Base-by-base conservation (phyloP, 2,329 filamentous ascomycete species). In the Malbranchea zuffiana region DNA sequence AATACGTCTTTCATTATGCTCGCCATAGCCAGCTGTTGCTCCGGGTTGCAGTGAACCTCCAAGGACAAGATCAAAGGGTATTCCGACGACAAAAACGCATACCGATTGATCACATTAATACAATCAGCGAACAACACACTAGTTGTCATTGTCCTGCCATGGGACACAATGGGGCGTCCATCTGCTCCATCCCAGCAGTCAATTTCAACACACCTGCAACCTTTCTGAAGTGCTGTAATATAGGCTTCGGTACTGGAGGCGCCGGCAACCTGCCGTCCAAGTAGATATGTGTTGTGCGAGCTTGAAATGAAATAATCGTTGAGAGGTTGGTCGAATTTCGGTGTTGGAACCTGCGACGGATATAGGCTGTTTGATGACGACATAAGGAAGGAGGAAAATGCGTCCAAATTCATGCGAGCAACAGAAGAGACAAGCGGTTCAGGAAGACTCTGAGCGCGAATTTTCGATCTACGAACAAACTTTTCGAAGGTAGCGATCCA, bases 231-330 rank as follows among this genome's bases (percentile, higher is more conserved):
- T 3, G 87, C 84, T 6, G 78, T 78, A 49, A 96, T 92, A 62
- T 98, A 98, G 28, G 86, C 86, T 59, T 98, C 90, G 2, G 92
- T 82, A 53, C 87, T 96, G 2, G 90, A 95, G 29, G 82, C 75
- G 18, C 88, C 88, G 7, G 78, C 81, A 2, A 96, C 79, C 57
- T 98, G 90, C 37, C 87, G 79, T 10, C 90, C 90, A 3, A 92
- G 69, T 1, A 98, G 77, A 53, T 98, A 98, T 0, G 90, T 98
- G 61, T 98, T 98, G 68, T 98, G 90, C 1, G 90, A 96, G 65
- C 87, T 95, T 1, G 88, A 96, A 47, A 98, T 90, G 66, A 86
- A 95, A 60, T 98, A 98, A 55, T 96, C 88, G 55, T 93, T 94
- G 56, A 96, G 67, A 0, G 90, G 90, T 16, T 82, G 76, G 53